A percentile compares a stretch with the other conserved stretches of the same genome.
Conservation (phyloP, 371 early-diverging fungal genomes). For the Mortierella sp. region DNA sequence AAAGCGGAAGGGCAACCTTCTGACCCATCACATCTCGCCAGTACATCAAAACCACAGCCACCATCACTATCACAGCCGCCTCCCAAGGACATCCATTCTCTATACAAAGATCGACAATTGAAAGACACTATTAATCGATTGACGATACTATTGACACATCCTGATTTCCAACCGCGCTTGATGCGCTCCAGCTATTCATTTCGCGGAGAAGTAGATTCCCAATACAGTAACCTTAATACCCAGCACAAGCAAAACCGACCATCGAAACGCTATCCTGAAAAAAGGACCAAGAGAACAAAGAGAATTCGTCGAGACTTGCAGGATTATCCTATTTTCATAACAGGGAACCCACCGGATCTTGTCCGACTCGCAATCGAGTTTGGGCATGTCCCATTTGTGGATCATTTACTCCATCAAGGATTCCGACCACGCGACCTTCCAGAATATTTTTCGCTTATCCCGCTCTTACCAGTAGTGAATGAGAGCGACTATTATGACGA, state of each 20-base stretch:
- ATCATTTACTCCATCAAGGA: slow-evolving; percentile 44
- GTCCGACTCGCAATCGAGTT: slow-evolving; percentile 52
- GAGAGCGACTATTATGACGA: background rate
- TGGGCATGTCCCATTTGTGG: slow-evolving; percentile 50
- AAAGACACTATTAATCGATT: slow-evolving; percentile 37
- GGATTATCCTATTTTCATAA: slow-evolving; percentile 51
- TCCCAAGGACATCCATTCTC: slow-evolving; percentile 22
- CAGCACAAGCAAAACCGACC: background rate
- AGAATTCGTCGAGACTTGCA: slow-evolving; percentile 47
- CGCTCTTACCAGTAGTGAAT: slow-evolving; percentile 11
- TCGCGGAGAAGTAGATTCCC: slow-evolving; percentile 9
- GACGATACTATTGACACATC: slow-evolving; percentile 28
- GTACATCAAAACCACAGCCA: background rate
- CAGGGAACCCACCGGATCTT: slow-evolving; percentile 54
- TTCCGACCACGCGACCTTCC: slow-evolving; percentile 53
- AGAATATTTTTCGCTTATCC: slow-evolving; percentile 36
- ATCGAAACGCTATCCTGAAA: background rate
- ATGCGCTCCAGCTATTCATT: slow-evolving; percentile 54
- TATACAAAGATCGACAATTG: slow-evolving; percentile 33
- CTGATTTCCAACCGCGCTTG: slow-evolving; percentile 52
- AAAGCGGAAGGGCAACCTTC: background rate
- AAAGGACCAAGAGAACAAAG: background rate
- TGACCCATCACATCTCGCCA: background rate
- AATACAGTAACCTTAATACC: background rate
- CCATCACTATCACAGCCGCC: no score